A percentile compares a stretch with the other conserved stretches of the same genome.
These are phyloP conservation scores for Marasmius oreades DNA, from an alignment of 1,284 basidiomycete species.

Conservation along the genomic window DNA sequence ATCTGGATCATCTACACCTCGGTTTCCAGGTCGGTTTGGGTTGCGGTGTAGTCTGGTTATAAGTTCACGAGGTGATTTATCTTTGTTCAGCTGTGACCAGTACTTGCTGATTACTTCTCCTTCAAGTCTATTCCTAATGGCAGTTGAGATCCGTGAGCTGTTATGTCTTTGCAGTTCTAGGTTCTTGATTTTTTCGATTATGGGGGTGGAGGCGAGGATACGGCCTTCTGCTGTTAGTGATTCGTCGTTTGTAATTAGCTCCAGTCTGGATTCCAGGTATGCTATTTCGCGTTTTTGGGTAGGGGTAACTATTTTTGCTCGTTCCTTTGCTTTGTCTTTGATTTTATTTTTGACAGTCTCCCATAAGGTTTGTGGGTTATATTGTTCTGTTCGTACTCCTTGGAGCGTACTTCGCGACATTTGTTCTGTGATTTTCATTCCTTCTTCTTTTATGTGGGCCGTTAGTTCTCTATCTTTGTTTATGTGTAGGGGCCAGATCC, in stretches of 20 bases:
- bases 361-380: slow-evolving; percentile 10
- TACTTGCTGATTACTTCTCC: slow-evolving; percentile 25
- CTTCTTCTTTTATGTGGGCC: slow-evolving; percentile 2
- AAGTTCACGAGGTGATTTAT: slow-evolving; percentile 16
- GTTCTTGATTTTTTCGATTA: slow-evolving; percentile 6
- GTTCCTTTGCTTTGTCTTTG: slow-evolving; percentile 6
- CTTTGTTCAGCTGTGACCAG: slow-evolving; percentile 22
- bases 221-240: slow-evolving; percentile 7
- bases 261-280: slow-evolving; percentile 9
- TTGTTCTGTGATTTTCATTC: slow-evolving; percentile 1
- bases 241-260: background rate
- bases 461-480: slow-evolving; percentile 17
- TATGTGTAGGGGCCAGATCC: slow-evolving; percentile 19
- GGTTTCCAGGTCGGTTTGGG: background rate
- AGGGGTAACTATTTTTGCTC: slow-evolving; percentile 7
- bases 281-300: slow-evolving; percentile 5
- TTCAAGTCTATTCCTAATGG: slow-evolving; percentile 13
- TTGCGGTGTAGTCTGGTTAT: slow-evolving; percentile 4
- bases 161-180: slow-evolving; percentile 10
- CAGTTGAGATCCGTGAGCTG: slow-evolving; percentile 4
- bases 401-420: background rate
- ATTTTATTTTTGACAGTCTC: slow-evolving; percentile 6
- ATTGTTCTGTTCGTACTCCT: background rate
- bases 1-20: background rate
- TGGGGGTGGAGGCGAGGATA: background rate